phyloP scores from a whole-genome alignment of 352 stramenopile genomes.

The Phytopythium aichiense region DNA sequence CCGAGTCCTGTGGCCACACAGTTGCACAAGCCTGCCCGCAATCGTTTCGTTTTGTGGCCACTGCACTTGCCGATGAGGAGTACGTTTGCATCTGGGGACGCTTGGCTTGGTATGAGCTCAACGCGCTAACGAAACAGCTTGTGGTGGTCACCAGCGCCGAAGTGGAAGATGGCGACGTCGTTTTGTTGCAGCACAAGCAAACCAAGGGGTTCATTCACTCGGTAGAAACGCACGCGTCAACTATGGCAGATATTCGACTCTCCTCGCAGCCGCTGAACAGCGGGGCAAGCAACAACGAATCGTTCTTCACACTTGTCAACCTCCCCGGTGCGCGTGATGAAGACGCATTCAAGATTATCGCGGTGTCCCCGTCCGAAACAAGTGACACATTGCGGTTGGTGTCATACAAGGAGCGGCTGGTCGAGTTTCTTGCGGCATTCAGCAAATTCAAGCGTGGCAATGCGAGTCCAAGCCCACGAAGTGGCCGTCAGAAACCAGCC shows the following conservation, averaged over 20 bases:
- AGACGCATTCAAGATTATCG: slow-evolving; percentile 63
- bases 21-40: slow-evolving; percentile 40
- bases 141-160: slow-evolving; percentile 20
- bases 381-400: slow-evolving; percentile 58
- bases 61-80: slow-evolving; percentile 47
- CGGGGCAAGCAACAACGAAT: slow-evolving; percentile 13
- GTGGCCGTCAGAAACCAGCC: background rate
- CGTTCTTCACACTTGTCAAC: slow-evolving; percentile 42
- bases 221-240: slow-evolving; percentile 57
- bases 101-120: background rate
- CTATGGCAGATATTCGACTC: slow-evolving; percentile 57
- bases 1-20: slow-evolving; percentile 20
- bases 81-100: slow-evolving; percentile 16
- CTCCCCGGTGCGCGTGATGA: slow-evolving; percentile 54
- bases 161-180: slow-evolving; percentile 47
- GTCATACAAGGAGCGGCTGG: slow-evolving; percentile 47
- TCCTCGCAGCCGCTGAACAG: slow-evolving; percentile 49
- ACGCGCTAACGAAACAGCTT: background rate
- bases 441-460: background rate
- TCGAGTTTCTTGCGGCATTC: slow-evolving; percentile 39
- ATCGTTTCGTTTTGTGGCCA: slow-evolving; percentile 54
- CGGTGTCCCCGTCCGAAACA: slow-evolving; percentile 38
- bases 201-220: slow-evolving; percentile 60
- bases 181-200: slow-evolving; percentile 49
- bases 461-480: background rate